Percentiles rank a stretch among this genome's conserved stretches.
Conservation (phyloP, 2,329 filamentous ascomycete genomes). For the Fusarium redolens region DNA sequence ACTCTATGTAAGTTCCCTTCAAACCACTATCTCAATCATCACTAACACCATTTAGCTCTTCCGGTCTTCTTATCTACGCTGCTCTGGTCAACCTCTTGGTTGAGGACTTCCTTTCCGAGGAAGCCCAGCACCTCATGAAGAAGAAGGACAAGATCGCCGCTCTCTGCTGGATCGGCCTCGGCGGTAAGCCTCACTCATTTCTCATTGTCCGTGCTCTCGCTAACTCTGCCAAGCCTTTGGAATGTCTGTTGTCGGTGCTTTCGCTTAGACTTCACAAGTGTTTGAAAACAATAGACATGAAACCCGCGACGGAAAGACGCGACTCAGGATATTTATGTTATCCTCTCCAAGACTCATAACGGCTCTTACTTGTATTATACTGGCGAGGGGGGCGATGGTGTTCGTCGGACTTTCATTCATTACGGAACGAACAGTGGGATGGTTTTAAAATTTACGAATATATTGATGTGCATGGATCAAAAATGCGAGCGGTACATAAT, state of each 20-base stretch:
- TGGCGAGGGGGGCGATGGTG: neutral
- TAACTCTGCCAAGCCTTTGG: constrained; percentile 24
- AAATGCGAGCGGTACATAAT: neutral
- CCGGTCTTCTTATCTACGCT: constrained; percentile 70
- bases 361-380: neutral
- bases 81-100: constrained; percentile 72
- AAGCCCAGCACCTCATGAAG: constrained; percentile 61
- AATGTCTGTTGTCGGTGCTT: constrained; percentile 35
- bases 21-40: rapidly evolving
- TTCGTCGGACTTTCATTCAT: neutral
- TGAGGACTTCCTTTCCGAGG: constrained; percentile 73
- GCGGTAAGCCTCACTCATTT: constrained; percentile 54
- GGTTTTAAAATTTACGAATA: constrained; percentile 2
- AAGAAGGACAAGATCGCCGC: constrained; percentile 65
- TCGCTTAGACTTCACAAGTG: constrained; percentile 14
- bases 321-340: neutral
- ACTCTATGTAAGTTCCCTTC: constrained; percentile 64
- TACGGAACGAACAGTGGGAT: neutral
- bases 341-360: neutral
- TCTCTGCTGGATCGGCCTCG: constrained; percentile 62
- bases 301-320: constrained; percentile 2
- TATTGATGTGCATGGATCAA: constrained; percentile 8
- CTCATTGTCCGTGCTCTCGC: neutral
- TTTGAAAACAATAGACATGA: constrained; percentile 2
- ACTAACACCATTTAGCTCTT: constrained; percentile 57